Evolutionary conservation across 1,139 yeast species (phyloP).

Genomic region (Saccharomyces hybrid): DNA sequence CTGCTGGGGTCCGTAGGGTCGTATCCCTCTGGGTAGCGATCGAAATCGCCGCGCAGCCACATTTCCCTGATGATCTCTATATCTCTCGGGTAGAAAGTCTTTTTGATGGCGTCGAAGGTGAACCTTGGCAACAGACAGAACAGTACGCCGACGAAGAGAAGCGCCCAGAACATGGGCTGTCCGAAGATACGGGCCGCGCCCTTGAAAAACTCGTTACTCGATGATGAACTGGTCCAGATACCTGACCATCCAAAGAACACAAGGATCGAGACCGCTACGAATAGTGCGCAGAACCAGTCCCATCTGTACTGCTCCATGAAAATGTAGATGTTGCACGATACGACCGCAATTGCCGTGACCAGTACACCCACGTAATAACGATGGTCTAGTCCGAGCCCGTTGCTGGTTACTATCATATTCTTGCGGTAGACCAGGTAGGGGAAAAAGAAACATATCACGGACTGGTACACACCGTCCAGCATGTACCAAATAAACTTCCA

Average conservation of each 20-base stretch:
- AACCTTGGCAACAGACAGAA: constrained; percentile 75
- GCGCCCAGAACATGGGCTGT: constrained; percentile 74
- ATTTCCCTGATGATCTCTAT: constrained; percentile 82
- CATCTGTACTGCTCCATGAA: constrained; percentile 79
- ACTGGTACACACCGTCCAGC: constrained; percentile 84
- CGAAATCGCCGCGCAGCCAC: constrained; percentile 50
- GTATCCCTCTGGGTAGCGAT: constrained; percentile 47
- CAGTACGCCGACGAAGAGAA: constrained; percentile 60
- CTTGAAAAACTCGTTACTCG: constrained; percentile 65
- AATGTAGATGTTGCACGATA: constrained; percentile 73
- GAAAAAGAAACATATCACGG: constrained; percentile 75
- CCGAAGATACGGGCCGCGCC: constrained; percentile 72
- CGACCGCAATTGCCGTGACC: constrained; percentile 71
- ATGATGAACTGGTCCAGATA: constrained; percentile 62
- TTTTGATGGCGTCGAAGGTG: constrained; percentile 52
- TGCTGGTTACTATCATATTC: constrained; percentile 48
- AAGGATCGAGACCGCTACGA: constrained; percentile 56
- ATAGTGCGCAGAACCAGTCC: constrained; percentile 81
- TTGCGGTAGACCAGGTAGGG: constrained; percentile 64
- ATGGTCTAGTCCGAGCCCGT: constrained; percentile 69
- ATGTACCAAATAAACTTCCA: constrained; percentile 74
- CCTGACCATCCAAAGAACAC: constrained; percentile 85
- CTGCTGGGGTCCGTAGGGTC: constrained; percentile 56
- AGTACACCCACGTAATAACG: constrained; percentile 79
- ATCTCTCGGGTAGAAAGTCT: constrained; percentile 64